Evolutionary conservation across 2,329 filamentous ascomycete species (phyloP).

Genomic region (Aurifilum marmelostoma): DNA sequence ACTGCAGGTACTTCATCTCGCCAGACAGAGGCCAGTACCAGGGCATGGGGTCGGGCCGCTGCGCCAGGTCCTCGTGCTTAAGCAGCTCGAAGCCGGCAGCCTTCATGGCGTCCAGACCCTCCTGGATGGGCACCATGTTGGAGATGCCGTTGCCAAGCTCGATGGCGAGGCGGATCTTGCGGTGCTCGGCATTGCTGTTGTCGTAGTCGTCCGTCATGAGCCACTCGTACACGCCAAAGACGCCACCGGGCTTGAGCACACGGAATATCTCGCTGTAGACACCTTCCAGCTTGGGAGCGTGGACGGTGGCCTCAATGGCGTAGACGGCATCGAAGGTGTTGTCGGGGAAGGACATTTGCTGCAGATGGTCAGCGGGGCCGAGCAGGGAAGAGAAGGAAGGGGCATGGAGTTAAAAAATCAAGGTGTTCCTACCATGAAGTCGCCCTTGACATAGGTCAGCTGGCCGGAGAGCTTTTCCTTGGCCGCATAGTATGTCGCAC

Average conservation of each 20-base stretch:
- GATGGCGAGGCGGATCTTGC: conserved; percentile 89
- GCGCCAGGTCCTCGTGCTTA: conserved; percentile 84
- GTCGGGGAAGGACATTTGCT: conserved; percentile 94
- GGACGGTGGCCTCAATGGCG: conserved; percentile 95
- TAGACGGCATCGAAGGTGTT: conserved; percentile 94
- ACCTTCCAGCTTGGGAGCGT: conserved; percentile 86
- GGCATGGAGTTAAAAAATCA: not conserved
- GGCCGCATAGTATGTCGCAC: conserved; percentile 81
- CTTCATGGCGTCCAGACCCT: conserved; percentile 82
- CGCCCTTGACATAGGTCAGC: conserved; percentile 87
- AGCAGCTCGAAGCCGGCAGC: conserved; percentile 84
- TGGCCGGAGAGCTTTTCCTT: conserved; percentile 82
- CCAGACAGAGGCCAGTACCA: conserved; percentile 96
- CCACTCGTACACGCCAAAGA: conserved; percentile 99
- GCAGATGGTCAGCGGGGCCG: not conserved
- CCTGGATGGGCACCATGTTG: conserved; percentile 90
- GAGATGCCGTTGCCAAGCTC: conserved; percentile 96
- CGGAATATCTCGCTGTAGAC: conserved; percentile 95
- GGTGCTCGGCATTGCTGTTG: conserved; percentile 83
- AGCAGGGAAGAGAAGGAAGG: not conserved
- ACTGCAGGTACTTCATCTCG: conserved; percentile 80
- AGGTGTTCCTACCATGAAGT: conserved; percentile 76
- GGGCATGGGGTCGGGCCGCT: conserved; percentile 72
- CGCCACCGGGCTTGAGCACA: conserved; percentile 91
- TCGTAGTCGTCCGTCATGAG: conserved; percentile 97